phyloP scores from a whole-genome alignment of 345 rosid species.

The Populus nigra region DNA sequence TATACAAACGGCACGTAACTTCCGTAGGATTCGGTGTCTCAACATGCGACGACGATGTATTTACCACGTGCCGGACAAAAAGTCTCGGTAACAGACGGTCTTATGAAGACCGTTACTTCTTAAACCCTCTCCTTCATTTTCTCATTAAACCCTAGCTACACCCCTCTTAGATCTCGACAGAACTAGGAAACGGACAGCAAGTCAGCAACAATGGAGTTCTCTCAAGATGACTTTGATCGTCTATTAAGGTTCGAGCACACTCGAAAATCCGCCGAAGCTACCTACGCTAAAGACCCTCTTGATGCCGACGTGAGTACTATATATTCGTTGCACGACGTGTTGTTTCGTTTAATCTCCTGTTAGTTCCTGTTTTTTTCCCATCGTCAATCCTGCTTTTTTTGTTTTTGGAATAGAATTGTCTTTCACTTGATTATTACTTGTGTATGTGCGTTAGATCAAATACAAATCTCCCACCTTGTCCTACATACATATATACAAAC shows the following conservation, averaged over 20 bases:
- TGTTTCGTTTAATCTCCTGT: neutral
- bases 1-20: too few species aligned
- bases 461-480: neutral
- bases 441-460: neutral
- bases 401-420: neutral
- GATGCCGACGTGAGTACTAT: conserved; percentile 49
- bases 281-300: conserved; percentile 56
- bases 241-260: conserved; percentile 49
- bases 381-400: neutral
- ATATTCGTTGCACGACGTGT: neutral
- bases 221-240: conserved; percentile 55
- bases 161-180: neutral
- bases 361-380: neutral
- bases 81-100: neutral
- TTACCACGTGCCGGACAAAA: neutral
- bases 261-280: conserved; percentile 52
- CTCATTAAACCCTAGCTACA: neutral
- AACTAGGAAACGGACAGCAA: neutral
- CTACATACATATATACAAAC: too few species aligned
- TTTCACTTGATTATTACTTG: neutral
- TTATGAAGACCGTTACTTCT: neutral
- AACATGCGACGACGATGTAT: neutral
- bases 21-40: neutral
- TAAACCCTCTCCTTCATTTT: neutral
- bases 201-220: conserved; percentile 45